A percentile compares a stretch with the other conserved stretches of the same genome.
These are phyloP conservation scores for Acanthamoeba castellanii DNA, from an alignment of 208 protist species.

Conservation along the genomic window DNA sequence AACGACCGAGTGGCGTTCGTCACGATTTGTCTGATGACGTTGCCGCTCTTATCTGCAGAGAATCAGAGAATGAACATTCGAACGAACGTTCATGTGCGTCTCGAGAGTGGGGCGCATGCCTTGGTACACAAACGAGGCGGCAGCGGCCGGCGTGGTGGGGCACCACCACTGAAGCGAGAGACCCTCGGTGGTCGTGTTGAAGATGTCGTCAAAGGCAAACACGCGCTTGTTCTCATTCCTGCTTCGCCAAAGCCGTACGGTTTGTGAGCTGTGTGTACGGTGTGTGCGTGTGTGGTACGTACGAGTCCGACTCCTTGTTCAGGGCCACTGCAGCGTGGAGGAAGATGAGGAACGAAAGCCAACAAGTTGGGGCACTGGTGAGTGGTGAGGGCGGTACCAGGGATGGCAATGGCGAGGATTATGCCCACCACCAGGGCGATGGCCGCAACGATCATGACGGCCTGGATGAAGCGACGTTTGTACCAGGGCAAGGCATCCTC, in stretches of 20 bases:
- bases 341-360: background rate
- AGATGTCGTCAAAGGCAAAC: slow-evolving; percentile 49
- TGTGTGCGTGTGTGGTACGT: background rate
- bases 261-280: too few relatives aligned
- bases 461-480: background rate
- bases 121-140: slow-evolving; percentile 28
- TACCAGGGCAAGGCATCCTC: background rate
- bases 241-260: background rate
- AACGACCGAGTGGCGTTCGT: background rate
- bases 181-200: background rate
- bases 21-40: slow-evolving; percentile 28
- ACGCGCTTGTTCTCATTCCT: background rate
- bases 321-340: background rate
- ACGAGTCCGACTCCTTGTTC: slow-evolving; percentile 10
- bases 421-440: background rate
- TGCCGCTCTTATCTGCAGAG: background rate
- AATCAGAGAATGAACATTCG: background rate
- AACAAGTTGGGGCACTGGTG: background rate
- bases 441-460: background rate
- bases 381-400: background rate
- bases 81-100: too few relatives aligned
- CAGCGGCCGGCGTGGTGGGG: background rate
- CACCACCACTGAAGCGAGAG: background rate
- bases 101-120: background rate
- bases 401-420: background rate